Evolutionary conservation across 352 stramenopile genomes (phyloP).

Genomic region (Albugo candida): DNA sequence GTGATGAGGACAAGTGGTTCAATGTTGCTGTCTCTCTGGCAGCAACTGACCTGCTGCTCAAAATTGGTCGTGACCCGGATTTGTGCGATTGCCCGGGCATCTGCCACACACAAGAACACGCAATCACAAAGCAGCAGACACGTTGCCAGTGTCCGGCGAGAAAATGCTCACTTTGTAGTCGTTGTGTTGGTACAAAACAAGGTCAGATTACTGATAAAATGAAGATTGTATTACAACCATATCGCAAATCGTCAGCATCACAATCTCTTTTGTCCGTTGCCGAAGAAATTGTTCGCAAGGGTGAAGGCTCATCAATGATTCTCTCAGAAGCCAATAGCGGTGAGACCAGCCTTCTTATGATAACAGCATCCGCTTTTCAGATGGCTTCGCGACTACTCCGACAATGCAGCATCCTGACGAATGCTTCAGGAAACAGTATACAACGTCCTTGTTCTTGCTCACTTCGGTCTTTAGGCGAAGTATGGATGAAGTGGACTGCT

Average conservation of each 20-base stretch:
- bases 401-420: slow-evolving; percentile 51
- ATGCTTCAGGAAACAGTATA: slow-evolving; percentile 27
- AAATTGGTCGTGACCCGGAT: slow-evolving; percentile 36
- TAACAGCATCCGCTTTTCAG: slow-evolving; percentile 29
- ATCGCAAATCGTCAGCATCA: slow-evolving; percentile 10
- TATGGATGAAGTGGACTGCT: slow-evolving; percentile 69
- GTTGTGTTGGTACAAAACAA: slow-evolving; percentile 34
- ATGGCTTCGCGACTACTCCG: slow-evolving; percentile 41
- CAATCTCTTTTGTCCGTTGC: slow-evolving; percentile 27
- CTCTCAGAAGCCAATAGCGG: slow-evolving; percentile 8
- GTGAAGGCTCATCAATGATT: slow-evolving; percentile 25
- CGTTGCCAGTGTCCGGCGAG: slow-evolving; percentile 57
- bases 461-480: slow-evolving; percentile 47
- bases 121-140: slow-evolving; percentile 48
- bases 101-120: slow-evolving; percentile 35
- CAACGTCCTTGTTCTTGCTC: slow-evolving; percentile 58
- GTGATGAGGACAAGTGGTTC: slow-evolving; percentile 38
- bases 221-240: slow-evolving; percentile 27
- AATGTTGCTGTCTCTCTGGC: slow-evolving; percentile 51
- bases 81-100: slow-evolving; percentile 47
- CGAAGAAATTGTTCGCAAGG: slow-evolving; percentile 19
- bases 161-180: slow-evolving; percentile 59
- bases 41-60: slow-evolving; percentile 57
- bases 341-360: slow-evolving; percentile 7
- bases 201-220: slow-evolving; percentile 50